phyloP scores from a whole-genome alignment of 2,329 filamentous ascomycete species.

The Calonectria ilicicola region DNA sequence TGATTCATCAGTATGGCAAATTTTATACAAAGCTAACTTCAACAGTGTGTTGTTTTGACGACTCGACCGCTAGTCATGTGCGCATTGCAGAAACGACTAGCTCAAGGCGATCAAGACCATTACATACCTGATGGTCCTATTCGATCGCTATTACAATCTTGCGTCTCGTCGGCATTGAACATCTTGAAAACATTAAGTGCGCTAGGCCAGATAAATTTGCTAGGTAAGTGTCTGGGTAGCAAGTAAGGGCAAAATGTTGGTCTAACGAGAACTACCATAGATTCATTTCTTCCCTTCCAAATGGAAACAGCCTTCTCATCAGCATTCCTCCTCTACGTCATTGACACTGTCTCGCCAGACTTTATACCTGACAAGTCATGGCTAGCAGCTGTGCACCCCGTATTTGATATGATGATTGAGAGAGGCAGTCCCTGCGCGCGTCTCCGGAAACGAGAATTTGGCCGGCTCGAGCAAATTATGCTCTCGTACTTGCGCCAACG shows the following conservation, averaged over 20 bases:
- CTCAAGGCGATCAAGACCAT: neutral
- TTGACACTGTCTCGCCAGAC: conserved; percentile 8
- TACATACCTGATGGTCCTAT: conserved; percentile 1
- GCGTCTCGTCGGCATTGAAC: neutral
- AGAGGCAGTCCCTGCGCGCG: conserved; percentile 14
- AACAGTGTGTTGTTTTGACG: conserved; percentile 10
- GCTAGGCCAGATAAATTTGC: neutral
- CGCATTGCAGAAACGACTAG: neutral
- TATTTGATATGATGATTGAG: conserved; percentile 13
- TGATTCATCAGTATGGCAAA: too few species aligned
- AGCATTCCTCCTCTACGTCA: conserved; percentile 6
- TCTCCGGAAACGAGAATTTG: conserved; percentile 18
- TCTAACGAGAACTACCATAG: neutral
- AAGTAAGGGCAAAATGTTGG: neutral
- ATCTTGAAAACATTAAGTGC: conserved; percentile 4
- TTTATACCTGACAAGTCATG: conserved; percentile 5
- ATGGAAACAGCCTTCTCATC: conserved; percentile 5
- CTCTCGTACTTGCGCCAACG: conserved; percentile 7
- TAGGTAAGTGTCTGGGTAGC: neutral
- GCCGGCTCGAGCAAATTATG: conserved; percentile 23
- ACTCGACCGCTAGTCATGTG: conserved; percentile 11
- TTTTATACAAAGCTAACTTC: too few species aligned
- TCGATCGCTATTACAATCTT: neutral
- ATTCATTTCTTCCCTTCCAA: conserved; percentile 9
- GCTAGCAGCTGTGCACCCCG: neutral